A percentile compares a stretch with the other conserved stretches of the same genome.
Conservation (phyloP, 148 eudicot species). For the Oxyria digyna region DNA sequence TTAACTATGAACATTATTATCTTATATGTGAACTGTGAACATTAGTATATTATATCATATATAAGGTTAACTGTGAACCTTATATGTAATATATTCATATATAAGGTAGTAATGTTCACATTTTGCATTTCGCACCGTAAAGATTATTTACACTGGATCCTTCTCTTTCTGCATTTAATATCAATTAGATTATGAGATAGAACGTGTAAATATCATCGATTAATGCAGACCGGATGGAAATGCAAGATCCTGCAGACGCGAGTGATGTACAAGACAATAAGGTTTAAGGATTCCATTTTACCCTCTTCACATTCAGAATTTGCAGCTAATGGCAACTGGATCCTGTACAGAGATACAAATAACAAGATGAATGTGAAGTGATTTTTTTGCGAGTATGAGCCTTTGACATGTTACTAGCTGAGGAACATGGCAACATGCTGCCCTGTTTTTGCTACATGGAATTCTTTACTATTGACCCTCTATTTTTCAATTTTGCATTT, state of each 20-base stretch:
- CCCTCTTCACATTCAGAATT: neutral
- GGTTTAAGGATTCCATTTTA: neutral
- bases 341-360: constrained; percentile 11
- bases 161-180: neutral
- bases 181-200: too few relatives aligned
- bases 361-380: constrained; percentile 5
- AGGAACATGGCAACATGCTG: neutral
- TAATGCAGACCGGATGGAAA: neutral
- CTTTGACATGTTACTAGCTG: neutral
- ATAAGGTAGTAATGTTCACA: too few relatives aligned
- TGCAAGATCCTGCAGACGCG: constrained; percentile 2
- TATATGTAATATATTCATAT: too few relatives aligned
- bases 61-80: too few relatives aligned
- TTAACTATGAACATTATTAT: too few relatives aligned
- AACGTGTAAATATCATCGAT: neutral
- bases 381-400: neutral
- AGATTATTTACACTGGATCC: too few relatives aligned
- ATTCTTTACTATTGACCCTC: neutral
- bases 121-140: too few relatives aligned
- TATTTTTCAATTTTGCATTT: neutral
- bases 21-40: too few relatives aligned
- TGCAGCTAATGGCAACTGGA: constrained; percentile 9
- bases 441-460: neutral
- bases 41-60: too few relatives aligned
- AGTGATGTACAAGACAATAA: neutral